Evolutionary conservation across 1,284 basidiomycete species (phyloP), one percentile per base, ranked within the genome.

Genomic region (Gymnopus androsaceus): DNA sequence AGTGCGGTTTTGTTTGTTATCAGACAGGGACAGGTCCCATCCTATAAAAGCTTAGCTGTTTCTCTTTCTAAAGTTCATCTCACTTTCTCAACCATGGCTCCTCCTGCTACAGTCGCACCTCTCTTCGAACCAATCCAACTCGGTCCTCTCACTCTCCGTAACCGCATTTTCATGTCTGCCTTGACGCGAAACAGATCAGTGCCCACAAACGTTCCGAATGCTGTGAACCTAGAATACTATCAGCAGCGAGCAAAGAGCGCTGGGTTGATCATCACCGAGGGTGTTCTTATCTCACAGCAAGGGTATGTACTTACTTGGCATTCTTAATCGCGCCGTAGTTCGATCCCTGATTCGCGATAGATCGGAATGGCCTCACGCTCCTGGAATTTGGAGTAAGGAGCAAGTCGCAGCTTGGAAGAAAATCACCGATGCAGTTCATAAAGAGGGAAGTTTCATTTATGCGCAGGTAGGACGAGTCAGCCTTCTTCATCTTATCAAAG

Each of bases 141-240:
- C 3, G 63, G 64, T 21, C 51, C 61, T 12, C 38, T 63, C 11
- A 55, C 56, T 12, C 50, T 63, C 19, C 53, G 56, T 21, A 65
- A 74, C 58, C 62, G 72, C 2, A 55, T 74, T 38, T 60, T 67
- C 23, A 64, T 74, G 59, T 67, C 71, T 3, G 66, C 70, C 1
- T 52, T 76, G 55, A 75, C 73, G 15, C 67, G 74, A 19, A 69
- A 68, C 64, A 64, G 73, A 2, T 66, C 70, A 15, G 60, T 60
- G 12, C 64, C 65, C 12, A 62, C 63, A 8, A 66, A 69, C 38
- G 59, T 68, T 8, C 54, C 54, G 2, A 55, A 55, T 17, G 47
- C 36, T 3, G 12, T 57, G 6, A 57, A 53, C 23, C 12, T 57
- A 4, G 51, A 57, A n/a, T 53, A 57, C 38, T 57, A 57, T 31